Evolutionary conservation across 2,329 filamentous ascomycete species (phyloP).

Genomic region (Paraconiothyrium brasiliense): DNA sequence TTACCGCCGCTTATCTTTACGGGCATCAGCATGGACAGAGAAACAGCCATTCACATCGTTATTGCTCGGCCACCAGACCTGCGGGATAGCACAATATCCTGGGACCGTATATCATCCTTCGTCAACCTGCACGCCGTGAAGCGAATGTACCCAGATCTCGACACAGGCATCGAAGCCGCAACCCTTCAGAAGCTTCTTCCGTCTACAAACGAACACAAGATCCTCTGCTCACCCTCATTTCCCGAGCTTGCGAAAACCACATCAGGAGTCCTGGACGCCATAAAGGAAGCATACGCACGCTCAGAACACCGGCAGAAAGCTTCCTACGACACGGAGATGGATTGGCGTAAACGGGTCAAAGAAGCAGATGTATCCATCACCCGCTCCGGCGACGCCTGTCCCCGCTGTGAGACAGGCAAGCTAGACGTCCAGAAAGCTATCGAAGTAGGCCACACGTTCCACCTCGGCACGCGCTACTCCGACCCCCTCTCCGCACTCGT

Average conservation of each 20-base stretch:
- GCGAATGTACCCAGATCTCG: slow-evolving; percentile 70
- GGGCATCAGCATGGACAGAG: slow-evolving; percentile 73
- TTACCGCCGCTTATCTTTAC: slow-evolving; percentile 61
- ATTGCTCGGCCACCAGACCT: slow-evolving; percentile 26
- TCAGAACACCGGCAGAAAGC: no score
- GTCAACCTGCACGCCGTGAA: slow-evolving; percentile 73
- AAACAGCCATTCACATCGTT: slow-evolving; percentile 70
- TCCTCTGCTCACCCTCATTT: neutral
- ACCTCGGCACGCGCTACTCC: slow-evolving; percentile 89
- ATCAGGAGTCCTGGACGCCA: slow-evolving; percentile 1
- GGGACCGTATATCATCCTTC: slow-evolving; percentile 47
- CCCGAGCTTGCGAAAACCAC: slow-evolving; percentile 9
- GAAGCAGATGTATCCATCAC: slow-evolving; percentile 71
- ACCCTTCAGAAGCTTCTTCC: slow-evolving; percentile 33
- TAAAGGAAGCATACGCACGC: slow-evolving; percentile 29
- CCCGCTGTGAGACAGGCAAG: slow-evolving; percentile 70
- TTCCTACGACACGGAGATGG: slow-evolving; percentile 13
- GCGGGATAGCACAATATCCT: slow-evolving; percentile 18
- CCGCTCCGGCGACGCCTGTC: slow-evolving; percentile 75
- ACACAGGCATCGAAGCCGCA: slow-evolving; percentile 69
- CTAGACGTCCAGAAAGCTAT: slow-evolving; percentile 77
- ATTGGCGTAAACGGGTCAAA: neutral
- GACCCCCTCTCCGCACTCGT: slow-evolving; percentile 74
- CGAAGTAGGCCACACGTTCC: slow-evolving; percentile 94
- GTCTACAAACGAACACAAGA: slow-evolving; percentile 18